phyloP scores from a whole-genome alignment of 805 yeast species.

The Nakazawaea peltata region DNA sequence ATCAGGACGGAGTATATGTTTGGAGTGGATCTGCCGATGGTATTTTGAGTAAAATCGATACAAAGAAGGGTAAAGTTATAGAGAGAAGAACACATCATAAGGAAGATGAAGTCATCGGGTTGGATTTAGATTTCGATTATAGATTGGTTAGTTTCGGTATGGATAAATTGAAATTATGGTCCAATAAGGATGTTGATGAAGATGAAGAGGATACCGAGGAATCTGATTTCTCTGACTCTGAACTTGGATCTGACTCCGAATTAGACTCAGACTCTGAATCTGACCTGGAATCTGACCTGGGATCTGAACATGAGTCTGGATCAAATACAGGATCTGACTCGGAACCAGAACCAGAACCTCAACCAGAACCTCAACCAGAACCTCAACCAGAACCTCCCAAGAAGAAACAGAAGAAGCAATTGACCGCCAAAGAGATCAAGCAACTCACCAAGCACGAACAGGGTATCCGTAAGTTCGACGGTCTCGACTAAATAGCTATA shows the following conservation, averaged over 20 bases:
- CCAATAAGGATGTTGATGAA: constrained; percentile 19
- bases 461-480: constrained; percentile 61
- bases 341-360: background rate
- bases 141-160: constrained; percentile 77
- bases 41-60: constrained; percentile 56
- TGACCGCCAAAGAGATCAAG: constrained; percentile 36
- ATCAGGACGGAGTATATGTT: constrained; percentile 41
- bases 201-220: constrained; percentile 7
- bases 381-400: constrained; percentile 2
- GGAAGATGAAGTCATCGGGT: constrained; percentile 62
- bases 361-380: background rate
- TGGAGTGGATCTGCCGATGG: constrained; percentile 86
- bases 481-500: no score
- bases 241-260: constrained; percentile 20
- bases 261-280: constrained; percentile 28
- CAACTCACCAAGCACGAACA: constrained; percentile 48
- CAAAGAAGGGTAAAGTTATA: constrained; percentile 51
- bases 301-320: constrained; percentile 8
- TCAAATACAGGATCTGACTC: background rate
- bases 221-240: constrained; percentile 15
- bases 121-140: constrained; percentile 78
- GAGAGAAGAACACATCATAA: constrained; percentile 61
- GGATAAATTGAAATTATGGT: constrained; percentile 78
- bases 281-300: constrained; percentile 20
- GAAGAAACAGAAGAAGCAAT: constrained; percentile 21